These are phyloP conservation scores for Hirsutella minnesotensis DNA, from an alignment of 2,329 filamentous ascomycete species.

Conservation along the genomic window DNA sequence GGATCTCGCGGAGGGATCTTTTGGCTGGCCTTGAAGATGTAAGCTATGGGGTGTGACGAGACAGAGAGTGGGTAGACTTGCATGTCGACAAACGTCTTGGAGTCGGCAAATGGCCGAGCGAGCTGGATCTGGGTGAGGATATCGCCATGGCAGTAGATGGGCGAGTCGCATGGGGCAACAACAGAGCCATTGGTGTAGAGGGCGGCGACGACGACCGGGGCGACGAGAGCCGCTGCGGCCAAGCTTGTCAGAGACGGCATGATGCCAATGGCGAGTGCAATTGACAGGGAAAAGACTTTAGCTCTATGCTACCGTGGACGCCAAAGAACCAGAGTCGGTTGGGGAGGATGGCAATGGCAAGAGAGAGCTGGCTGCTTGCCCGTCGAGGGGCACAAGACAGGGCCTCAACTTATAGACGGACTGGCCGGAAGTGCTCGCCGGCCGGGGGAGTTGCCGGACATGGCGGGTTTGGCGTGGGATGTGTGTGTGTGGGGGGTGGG, in stretches of 20 bases:
- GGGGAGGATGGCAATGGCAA: too few species aligned
- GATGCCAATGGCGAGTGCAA: too few species aligned
- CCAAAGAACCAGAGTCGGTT: too few species aligned
- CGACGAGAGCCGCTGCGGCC: slow-evolving; percentile 12
- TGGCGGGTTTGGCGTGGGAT: too few species aligned
- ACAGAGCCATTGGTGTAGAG: slow-evolving; percentile 49
- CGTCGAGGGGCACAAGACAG: too few species aligned
- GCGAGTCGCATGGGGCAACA: slow-evolving; percentile 53
- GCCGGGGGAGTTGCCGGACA: too few species aligned
- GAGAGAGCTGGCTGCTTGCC: too few species aligned
- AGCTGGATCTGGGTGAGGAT: slow-evolving; percentile 51
- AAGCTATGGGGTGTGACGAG: not conserved
- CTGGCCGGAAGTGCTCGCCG: too few species aligned
- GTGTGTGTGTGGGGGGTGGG: too few species aligned
- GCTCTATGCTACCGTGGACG: too few species aligned
- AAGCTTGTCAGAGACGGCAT: slow-evolving; percentile 9
- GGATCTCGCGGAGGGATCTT: slow-evolving; percentile 42
- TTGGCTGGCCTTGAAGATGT: not conserved
- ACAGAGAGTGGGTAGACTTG: slow-evolving; percentile 22
- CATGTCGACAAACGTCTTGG: slow-evolving; percentile 63
- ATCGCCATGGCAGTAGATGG: slow-evolving; percentile 55
- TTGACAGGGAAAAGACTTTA: too few species aligned
- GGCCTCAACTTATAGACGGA: too few species aligned
- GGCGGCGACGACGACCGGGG: slow-evolving; percentile 22
- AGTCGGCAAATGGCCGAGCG: slow-evolving; percentile 51